A percentile compares a stretch with the other conserved stretches of the same genome.
phyloP scores from a whole-genome alignment of 805 yeast genomes.

The Jamesozyma lodderae region DNA sequence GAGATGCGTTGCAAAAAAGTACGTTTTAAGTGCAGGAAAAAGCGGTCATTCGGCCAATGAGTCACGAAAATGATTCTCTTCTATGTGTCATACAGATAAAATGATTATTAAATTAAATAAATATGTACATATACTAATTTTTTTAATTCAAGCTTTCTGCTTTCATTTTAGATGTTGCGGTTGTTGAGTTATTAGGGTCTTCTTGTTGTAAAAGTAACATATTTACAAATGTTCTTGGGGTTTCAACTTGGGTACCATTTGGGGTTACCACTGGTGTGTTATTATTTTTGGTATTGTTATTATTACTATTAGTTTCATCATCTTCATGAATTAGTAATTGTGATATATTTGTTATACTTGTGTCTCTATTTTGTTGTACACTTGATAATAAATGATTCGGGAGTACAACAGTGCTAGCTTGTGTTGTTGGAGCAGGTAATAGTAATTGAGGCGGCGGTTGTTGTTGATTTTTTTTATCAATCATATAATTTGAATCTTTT shows the following conservation, averaged over 20 bases:
- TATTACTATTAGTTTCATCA: no score
- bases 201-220: constrained; percentile 12
- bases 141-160: no score
- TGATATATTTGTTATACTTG: constrained; percentile 5
- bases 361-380: neutral
- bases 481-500: neutral
- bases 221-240: constrained; percentile 23
- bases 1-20: no score
- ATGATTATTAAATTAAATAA: no score
- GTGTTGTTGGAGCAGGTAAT: neutral
- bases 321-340: constrained; percentile 1
- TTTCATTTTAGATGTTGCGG: no score
- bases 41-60: no score
- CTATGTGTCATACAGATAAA: no score
- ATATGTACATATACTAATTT: no score
- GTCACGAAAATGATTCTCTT: no score
- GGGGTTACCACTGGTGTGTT: constrained; percentile 3
- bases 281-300: neutral
- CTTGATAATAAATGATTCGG: neutral
- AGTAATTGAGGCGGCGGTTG: neutral
- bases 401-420: neutral
- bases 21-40: no score
- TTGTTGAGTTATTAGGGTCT: neutral
- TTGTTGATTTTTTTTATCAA: neutral
- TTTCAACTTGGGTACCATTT: constrained; percentile 11